Base-by-base conservation (phyloP, 768 basidiomycete species). In the Tricholomella constricta region DNA sequence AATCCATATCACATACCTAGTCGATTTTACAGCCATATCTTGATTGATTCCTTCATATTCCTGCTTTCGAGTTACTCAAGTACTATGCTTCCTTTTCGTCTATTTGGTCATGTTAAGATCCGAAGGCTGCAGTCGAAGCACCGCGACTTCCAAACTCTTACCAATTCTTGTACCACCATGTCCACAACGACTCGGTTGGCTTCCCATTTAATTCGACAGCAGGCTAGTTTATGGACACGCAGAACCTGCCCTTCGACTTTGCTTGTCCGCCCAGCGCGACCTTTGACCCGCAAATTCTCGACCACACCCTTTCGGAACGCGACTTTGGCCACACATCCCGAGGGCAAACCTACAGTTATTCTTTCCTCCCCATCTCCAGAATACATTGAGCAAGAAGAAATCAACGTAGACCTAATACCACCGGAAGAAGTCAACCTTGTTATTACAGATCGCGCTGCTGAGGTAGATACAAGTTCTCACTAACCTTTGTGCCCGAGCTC, bases 381-480 rank as follows among this genome's bases (percentile, higher is more conserved):
- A 52, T 79, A 84, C 41, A 67, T 89, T 14, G 76, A 85, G 32
- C 69, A 76, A 27, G 82, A 83, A 56, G 87, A 88, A 55, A 67
- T 89, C 2, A 85, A 89, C 38, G 76, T 83, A 2, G 83, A 88
- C 19, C 63, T 84, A 11, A 59, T 86, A 44, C 75, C 82, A 0
- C 69, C 72, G 35, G 75, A 82, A 35, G 69, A 85, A 45, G 78
- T 85, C 2, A 72, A 72, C 26, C 65, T 91, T 8, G 70, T 74
- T 20, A 76, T 92, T 40, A 89, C 90, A 2, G 82, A 88, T 58
- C 76, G 88, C 14, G 89, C 89, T 31, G 89, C 89, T 2, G 84
- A 91, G 75, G 89, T 89, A 59, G 38, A 76, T 55, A 15, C 43
- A 37, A 43, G 46, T 9, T 17, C 12, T 19, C n/a, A n/a, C 25